Base-by-base conservation (phyloP, 2,329 filamentous ascomycete genomes). In the Dactylellina drechsleri region DNA sequence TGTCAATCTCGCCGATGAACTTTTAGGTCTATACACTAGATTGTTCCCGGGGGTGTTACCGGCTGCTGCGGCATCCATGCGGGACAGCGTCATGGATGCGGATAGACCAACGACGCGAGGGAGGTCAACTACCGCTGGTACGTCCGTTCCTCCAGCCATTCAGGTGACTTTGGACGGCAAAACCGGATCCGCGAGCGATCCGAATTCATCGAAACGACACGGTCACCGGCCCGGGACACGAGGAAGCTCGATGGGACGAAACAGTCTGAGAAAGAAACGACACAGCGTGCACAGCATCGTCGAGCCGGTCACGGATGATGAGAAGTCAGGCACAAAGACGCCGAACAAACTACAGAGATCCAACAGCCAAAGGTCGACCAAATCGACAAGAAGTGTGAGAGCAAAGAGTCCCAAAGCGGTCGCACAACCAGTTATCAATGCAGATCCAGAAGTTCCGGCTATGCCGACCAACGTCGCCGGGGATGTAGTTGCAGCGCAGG, bases 1-100 rank as follows among this genome's bases (percentile, higher is more conserved):
- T 16, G 92, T 98, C 59, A 97, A 97, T 80, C 90, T 91, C 74
- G 93, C 91, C 80, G 89, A 92, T 77, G 93, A 97, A 81, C 85
- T 99, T 45, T 84, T 99, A 18, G 88, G 88, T 15, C 84, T 98
- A 0, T 99, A 95, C 80, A 87, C 89, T 2, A 87, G 91, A 76
- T 84, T 99, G 0, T 98, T 97, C 28, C 72, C 72, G 0, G 72
- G 72, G 4, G 58, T 71, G 45, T 36, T 76, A 20, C 65, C 64
- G 13, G 47, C 72, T 6, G 45, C 31, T 2, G 59, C 58, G 0
- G 41, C 23, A 12, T 53, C 58, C 12, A 75, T 75, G 71, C 50
- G 64, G 12, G 71, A 75, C 16, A 75, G 71, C n/a, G 64, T 75
- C 7, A 47, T 75, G 45, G 71, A 75, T 4, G 31, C 64, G 5